A percentile compares a stretch with the other conserved stretches of the same genome.
Conservation (phyloP, 371 early-diverging fungal species). For the Actinomucor elegans region DNA sequence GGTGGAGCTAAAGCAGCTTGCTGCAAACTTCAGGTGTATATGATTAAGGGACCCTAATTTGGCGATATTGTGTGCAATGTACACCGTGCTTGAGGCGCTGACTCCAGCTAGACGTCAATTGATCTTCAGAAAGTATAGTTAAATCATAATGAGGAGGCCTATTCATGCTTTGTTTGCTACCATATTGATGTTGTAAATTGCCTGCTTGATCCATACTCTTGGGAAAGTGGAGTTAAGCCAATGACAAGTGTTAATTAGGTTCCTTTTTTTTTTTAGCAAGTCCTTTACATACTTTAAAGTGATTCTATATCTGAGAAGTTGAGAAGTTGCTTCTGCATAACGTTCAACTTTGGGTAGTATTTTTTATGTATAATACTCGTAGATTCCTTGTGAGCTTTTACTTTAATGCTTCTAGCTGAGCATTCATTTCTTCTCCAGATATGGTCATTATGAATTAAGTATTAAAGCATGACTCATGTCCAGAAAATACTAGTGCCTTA, state of each 20-base stretch:
- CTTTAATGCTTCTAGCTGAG: slow-evolving; percentile 46
- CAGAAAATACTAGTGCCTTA: no score
- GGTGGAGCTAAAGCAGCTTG: neutral
- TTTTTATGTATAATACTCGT: slow-evolving; percentile 54
- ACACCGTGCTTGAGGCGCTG: neutral
- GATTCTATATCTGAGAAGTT: slow-evolving; percentile 45
- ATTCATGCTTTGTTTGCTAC: slow-evolving; percentile 13
- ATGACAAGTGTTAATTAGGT: neutral
- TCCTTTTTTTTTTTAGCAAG: no score
- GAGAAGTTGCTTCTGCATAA: slow-evolving; percentile 38
- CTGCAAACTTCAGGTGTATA: neutral
- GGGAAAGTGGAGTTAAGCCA: slow-evolving; percentile 36
- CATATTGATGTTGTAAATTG: no score
- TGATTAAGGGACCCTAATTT: neutral
- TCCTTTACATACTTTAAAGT: slow-evolving; percentile 40
- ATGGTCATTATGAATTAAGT: neutral
- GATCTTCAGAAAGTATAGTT: neutral
- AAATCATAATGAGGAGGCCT: slow-evolving; percentile 16
- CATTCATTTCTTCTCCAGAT: slow-evolving; percentile 32
- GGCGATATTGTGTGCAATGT: neutral
- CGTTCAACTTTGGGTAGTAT: slow-evolving; percentile 51
- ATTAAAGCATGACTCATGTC: neutral
- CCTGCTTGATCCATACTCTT: slow-evolving; percentile 11
- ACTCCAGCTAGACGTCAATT: neutral
- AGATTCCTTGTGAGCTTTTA: slow-evolving; percentile 54